Evolutionary conservation across 345 rosid genomes (phyloP).

Genomic region (Erysimum cheiranthoides): DNA sequence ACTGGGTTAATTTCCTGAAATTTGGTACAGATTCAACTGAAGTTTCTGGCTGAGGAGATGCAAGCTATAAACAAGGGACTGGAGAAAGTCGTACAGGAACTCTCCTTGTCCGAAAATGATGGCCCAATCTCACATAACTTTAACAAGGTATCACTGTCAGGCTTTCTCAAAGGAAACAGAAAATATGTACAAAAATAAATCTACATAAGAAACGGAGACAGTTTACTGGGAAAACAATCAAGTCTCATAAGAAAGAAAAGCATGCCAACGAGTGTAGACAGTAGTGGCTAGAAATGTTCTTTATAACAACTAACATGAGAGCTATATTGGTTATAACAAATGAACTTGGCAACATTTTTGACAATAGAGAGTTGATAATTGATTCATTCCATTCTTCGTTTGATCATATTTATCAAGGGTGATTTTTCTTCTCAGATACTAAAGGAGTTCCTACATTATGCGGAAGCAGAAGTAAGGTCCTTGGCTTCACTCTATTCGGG

Average conservation of each 20-base stretch:
- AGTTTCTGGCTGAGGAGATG: conserved; percentile 97
- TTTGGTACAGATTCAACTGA: conserved; percentile 79
- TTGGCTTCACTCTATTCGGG: conserved; percentile 81
- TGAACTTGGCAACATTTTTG: conserved; percentile 11
- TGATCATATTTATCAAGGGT: neutral
- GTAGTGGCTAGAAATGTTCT: neutral
- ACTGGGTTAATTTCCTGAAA: conserved; percentile 7
- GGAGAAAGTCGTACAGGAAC: conserved; percentile 89
- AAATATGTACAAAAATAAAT: neutral
- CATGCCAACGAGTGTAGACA: neutral
- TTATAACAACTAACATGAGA: neutral
- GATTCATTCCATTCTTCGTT: conserved; percentile 17
- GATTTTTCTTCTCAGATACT: conserved; percentile 46
- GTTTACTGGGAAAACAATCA: conserved; percentile 19
- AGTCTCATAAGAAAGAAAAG: conserved; percentile 1
- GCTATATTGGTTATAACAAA: neutral
- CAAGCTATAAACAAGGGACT: conserved; percentile 96
- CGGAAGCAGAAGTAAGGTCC: conserved; percentile 86
- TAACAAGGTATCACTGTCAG: conserved; percentile 56
- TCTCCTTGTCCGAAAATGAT: conserved; percentile 82
- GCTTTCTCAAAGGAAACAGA: conserved; percentile 1
- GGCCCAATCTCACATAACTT: conserved; percentile 79
- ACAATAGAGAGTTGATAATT: conserved; percentile 1
- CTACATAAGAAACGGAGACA: neutral
- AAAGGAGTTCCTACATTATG: conserved; percentile 77